Conservation (phyloP, 1,139 yeast genomes). For the Wickerhamiella infanticola region DNA sequence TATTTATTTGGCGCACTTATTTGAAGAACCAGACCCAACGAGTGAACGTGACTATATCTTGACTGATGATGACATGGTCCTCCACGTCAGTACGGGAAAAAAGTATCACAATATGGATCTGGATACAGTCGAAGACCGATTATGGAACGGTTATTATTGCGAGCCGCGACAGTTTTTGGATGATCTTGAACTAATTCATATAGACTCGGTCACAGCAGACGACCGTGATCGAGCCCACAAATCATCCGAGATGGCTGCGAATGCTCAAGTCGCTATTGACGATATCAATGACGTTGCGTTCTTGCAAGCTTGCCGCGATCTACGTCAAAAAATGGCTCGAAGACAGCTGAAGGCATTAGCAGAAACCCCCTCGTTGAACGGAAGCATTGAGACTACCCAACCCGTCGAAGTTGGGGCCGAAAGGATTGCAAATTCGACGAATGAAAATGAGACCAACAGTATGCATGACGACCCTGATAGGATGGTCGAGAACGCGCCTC, state of each 20-base stretch:
- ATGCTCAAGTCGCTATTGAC: slow-evolving; percentile 90
- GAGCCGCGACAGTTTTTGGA: slow-evolving; percentile 82
- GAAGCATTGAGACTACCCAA: slow-evolving; percentile 5
- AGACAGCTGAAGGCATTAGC: slow-evolving; percentile 18
- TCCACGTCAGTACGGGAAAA: slow-evolving; percentile 60
- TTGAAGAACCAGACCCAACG: slow-evolving; percentile 36
- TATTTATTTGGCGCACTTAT: slow-evolving; percentile 50
- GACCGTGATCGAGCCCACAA: slow-evolving; percentile 77
- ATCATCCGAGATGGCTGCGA: slow-evolving; percentile 92
- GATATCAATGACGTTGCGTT: slow-evolving; percentile 68
- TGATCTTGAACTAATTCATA: slow-evolving; percentile 71
- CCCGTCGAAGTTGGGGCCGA: slow-evolving; percentile 9
- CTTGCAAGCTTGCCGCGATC: slow-evolving; percentile 56
- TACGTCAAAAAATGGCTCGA: slow-evolving; percentile 47
- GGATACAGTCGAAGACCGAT: slow-evolving; percentile 82
- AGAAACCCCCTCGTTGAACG: slow-evolving; percentile 18
- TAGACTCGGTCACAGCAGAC: slow-evolving; percentile 57
- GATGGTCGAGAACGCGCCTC: not conserved
- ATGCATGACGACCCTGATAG: not conserved
- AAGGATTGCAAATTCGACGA: not conserved
- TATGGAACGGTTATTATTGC: slow-evolving; percentile 93
- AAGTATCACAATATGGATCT: slow-evolving; percentile 76
- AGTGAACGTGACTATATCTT: slow-evolving; percentile 32
- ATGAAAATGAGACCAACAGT: not conserved
- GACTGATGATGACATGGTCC: slow-evolving; percentile 57